Conservation (phyloP, 1,284 basidiomycete genomes). For the Cryptococcus hybrid region DNA sequence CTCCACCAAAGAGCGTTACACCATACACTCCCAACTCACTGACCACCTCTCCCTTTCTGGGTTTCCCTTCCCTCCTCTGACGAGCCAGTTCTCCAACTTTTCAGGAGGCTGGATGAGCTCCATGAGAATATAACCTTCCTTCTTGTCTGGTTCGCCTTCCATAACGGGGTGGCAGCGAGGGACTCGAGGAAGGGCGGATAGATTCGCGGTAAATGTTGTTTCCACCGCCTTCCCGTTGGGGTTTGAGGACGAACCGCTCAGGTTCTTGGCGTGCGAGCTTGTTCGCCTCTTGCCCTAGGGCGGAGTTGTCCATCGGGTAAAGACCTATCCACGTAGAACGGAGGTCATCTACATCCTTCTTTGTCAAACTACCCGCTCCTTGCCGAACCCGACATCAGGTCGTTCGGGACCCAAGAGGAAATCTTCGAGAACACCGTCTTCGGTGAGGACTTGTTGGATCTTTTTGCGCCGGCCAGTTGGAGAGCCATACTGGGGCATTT, state of each 20-base stretch:
- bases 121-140: slow-evolving; percentile 88
- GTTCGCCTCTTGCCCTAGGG: slow-evolving; percentile 54
- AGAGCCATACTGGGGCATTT: slow-evolving; percentile 90
- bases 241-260: slow-evolving; percentile 78
- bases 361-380: slow-evolving; percentile 48
- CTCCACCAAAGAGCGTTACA: slow-evolving; percentile 69
- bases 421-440: slow-evolving; percentile 67
- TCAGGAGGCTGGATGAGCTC: slow-evolving; percentile 77
- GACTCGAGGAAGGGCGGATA: slow-evolving; percentile 70
- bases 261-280: slow-evolving; percentile 59
- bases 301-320: slow-evolving; percentile 59
- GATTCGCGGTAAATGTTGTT: slow-evolving; percentile 90
- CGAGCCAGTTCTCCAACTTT: slow-evolving; percentile 66
- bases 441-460: slow-evolving; percentile 84
- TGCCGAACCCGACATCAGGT: slow-evolving; percentile 44
- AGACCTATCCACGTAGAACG: slow-evolving; percentile 73
- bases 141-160: slow-evolving; percentile 27
- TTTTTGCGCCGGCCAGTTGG: slow-evolving; percentile 96
- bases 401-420: slow-evolving; percentile 56
- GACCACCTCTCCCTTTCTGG: slow-evolving; percentile 66
- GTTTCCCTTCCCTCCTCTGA: slow-evolving; percentile 55
- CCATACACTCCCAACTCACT: slow-evolving; percentile 94
- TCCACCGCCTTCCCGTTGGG: slow-evolving; percentile 94
- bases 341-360: slow-evolving; percentile 56
- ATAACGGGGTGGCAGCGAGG: slow-evolving; percentile 57